Conservation (phyloP, 177 flowering plant genomes). For the Vitis hybrid region DNA sequence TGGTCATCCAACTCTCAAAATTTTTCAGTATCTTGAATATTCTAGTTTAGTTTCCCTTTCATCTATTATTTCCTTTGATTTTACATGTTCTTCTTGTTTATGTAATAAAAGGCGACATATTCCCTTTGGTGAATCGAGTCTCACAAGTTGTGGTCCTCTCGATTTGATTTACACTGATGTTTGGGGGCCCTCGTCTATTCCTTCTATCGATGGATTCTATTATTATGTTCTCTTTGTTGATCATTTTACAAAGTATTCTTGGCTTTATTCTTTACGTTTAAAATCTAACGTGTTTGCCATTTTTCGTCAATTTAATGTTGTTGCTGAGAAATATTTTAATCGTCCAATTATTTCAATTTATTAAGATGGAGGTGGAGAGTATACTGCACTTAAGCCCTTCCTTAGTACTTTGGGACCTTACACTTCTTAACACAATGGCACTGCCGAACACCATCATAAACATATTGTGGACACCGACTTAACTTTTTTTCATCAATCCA, state of each 20-base stretch:
- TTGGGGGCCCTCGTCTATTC: constrained; percentile 3
- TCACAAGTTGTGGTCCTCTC: background rate
- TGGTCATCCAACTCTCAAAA: constrained; percentile 3
- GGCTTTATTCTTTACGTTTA: background rate
- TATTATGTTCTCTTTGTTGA: constrained; percentile 15
- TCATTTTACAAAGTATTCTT: constrained; percentile 8
- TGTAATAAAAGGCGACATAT: constrained; percentile 11
- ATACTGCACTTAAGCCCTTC: background rate
- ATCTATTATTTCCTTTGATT: background rate
- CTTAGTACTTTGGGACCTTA: too few species aligned
- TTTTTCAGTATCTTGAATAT: background rate
- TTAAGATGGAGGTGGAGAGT: constrained; percentile 9
- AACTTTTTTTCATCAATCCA: too few species aligned
- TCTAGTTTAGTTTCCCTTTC: background rate
- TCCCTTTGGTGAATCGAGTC: background rate
- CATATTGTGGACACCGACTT: too few species aligned
- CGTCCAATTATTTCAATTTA: background rate
- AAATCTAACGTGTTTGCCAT: constrained; percentile 8
- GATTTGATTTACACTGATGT: constrained; percentile 15
- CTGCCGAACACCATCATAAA: too few species aligned
- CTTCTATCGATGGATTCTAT: background rate
- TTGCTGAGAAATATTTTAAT: background rate
- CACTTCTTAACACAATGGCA: too few species aligned
- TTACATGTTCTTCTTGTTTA: background rate
- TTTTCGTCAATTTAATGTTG: background rate